These are phyloP conservation scores for Citrus inodora DNA, from an alignment of 345 rosid species.

Conservation along the genomic window DNA sequence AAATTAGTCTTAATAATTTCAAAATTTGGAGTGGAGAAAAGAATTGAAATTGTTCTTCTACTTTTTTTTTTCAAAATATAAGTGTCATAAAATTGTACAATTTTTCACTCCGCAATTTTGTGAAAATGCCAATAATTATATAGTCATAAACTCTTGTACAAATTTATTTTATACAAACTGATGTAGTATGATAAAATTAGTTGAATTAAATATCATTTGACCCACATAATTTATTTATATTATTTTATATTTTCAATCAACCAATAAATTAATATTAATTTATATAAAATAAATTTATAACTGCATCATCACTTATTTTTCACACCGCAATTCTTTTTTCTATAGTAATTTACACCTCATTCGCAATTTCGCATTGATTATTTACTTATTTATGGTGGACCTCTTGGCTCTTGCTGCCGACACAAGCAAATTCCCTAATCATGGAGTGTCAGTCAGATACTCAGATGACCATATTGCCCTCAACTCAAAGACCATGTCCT, in stretches of 20 bases:
- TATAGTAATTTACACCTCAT: neutral
- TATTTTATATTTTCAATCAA: too few species aligned
- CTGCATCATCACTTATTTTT: too few species aligned
- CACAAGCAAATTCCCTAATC: neutral
- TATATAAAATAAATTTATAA: too few species aligned
- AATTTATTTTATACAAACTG: too few species aligned
- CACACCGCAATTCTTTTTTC: neutral
- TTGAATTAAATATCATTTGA: too few species aligned
- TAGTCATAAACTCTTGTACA: rapidly evolving
- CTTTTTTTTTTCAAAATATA: too few species aligned
- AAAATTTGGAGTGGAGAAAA: too few species aligned
- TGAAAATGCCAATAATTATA: too few species aligned
- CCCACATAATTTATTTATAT: too few species aligned
- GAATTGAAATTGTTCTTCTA: too few species aligned
- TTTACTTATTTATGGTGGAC: neutral
- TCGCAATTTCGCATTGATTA: too few species aligned
- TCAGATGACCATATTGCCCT: constrained; percentile 11
- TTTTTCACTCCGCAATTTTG: neutral
- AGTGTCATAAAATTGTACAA: neutral
- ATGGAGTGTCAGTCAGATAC: constrained; percentile 11
- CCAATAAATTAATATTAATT: rapidly evolving
- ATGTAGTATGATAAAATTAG: rapidly evolving
- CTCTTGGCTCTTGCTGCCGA: neutral
- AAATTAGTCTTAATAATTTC: too few species aligned
- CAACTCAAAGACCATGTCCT: neutral